Conservation (phyloP, 495 filamentous ascomycete genomes). For the Daldinia caldariorum region DNA sequence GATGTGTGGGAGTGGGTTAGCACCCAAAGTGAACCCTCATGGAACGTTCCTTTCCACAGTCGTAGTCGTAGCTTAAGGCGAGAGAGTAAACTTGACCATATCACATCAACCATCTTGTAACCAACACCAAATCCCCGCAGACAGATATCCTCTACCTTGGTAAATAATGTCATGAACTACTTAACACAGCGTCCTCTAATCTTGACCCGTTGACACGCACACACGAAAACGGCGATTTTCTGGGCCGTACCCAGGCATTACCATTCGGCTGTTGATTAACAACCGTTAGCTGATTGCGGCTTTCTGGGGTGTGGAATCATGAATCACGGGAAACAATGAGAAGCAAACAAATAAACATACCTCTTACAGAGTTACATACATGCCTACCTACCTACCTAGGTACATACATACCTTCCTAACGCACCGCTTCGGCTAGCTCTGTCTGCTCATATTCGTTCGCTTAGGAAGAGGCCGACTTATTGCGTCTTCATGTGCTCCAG, state of each 20-base stretch:
- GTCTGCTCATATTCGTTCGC: no score
- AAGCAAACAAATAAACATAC: neutral
- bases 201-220: neutral
- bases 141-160: no score
- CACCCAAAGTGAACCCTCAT: neutral
- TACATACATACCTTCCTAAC: no score
- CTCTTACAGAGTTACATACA: neutral
- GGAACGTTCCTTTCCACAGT: conserved; percentile 14
- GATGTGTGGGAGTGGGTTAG: neutral
- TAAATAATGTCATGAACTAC: neutral
- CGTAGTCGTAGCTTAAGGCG: neutral
- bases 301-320: neutral
- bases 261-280: conserved; percentile 36
- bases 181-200: neutral
- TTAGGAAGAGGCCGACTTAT: neutral
- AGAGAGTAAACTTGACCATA: neutral
- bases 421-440: no score
- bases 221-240: conserved; percentile 19
- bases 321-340: neutral
- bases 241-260: neutral
- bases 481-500: no score
- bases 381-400: no score
- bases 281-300: neutral
- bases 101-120: neutral
- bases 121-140: neutral